Base-by-base conservation (phyloP, 805 yeast genomes). In the Lachancea sp. region DNA sequence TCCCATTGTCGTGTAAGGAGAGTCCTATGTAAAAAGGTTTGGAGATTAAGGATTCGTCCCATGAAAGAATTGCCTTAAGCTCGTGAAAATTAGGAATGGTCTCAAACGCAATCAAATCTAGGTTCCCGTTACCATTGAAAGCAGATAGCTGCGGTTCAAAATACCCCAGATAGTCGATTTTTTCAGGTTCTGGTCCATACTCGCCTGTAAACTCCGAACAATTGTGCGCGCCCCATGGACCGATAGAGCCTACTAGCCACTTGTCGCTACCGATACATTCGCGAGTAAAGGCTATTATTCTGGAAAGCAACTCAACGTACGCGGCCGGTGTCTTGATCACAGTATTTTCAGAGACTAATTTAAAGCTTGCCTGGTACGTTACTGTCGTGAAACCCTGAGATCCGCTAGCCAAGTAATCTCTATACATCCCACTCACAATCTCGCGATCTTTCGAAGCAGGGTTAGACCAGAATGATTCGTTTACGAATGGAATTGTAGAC, bases 171-270 rank as follows among this genome's bases (percentile, higher is more conserved):
- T 60, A 62, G n/a, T 54, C 62, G 8, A 49, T 47, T 12, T 45
- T 31, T 4, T 42, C 35, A 6, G 4, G 4, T n/a, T n/a, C n/a
- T 12, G 17, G 26, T 2, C 65, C 68, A 55, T 82, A 82, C 38
- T 77, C 70, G 0, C 91, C 91, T 2, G 81, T 77, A 54, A 79
- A 85, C 54, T 85, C 95, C 0, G 81, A 70, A 7, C 49, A 45
- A 17, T 47, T 48, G 49, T 62, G 75, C 0, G 87, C 82, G 0
- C 88, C 91, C 53, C 75, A 84, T 0, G 91, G 88, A 0, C 93
- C 95, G 27, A 83, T 58, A 2, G 84, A 77, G 0, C 82, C 90
- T 1, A 46, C 17, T 15, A 45, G 15, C 31, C 41, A 45, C 9
- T 36, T 12, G 18, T 42, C 30, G 5, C 26, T 13, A 3, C 39